These are phyloP conservation scores for Epichloe amarillans DNA, from an alignment of 2,329 filamentous ascomycete genomes.

Conservation along the genomic window DNA sequence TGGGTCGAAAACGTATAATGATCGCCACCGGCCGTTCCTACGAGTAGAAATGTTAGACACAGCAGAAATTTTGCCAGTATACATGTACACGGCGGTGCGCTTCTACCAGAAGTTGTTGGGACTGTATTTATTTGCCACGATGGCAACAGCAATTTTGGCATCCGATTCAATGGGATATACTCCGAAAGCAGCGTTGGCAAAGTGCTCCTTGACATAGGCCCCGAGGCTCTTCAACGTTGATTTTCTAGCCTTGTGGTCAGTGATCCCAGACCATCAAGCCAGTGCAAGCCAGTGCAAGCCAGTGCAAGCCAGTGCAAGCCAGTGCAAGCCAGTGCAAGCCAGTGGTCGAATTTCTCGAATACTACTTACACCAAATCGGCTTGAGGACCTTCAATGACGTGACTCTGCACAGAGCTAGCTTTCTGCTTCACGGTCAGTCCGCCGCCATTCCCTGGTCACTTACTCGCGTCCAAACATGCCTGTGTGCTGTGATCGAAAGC, in stretches of 20 bases:
- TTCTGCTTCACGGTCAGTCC: conserved; percentile 36
- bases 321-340: neutral
- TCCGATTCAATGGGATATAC: conserved; percentile 72
- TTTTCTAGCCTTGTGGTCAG: conserved; percentile 40
- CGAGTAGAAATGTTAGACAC: neutral
- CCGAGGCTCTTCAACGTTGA: conserved; percentile 68
- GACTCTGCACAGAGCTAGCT: conserved; percentile 69
- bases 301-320: neutral
- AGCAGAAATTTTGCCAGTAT: neutral
- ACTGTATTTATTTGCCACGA: conserved; percentile 94
- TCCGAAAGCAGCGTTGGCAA: conserved; percentile 65
- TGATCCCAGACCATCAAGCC: neutral
- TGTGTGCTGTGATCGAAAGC: conserved; percentile 74
- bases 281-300: neutral
- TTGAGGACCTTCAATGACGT: conserved; percentile 64
- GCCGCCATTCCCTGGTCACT: neutral
- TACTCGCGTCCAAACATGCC: conserved; percentile 26
- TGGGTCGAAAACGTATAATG: conserved; percentile 67
- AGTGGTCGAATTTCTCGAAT: neutral
- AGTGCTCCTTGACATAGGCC: conserved; percentile 76
- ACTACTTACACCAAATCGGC: conserved; percentile 64
- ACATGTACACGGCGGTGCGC: neutral
- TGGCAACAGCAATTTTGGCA: conserved; percentile 61
- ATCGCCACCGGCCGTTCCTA: conserved; percentile 94
- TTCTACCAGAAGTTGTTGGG: conserved; percentile 90